These are phyloP conservation scores for Aspergillus diversus DNA, from an alignment of 495 filamentous ascomycete genomes.

Conservation along the genomic window DNA sequence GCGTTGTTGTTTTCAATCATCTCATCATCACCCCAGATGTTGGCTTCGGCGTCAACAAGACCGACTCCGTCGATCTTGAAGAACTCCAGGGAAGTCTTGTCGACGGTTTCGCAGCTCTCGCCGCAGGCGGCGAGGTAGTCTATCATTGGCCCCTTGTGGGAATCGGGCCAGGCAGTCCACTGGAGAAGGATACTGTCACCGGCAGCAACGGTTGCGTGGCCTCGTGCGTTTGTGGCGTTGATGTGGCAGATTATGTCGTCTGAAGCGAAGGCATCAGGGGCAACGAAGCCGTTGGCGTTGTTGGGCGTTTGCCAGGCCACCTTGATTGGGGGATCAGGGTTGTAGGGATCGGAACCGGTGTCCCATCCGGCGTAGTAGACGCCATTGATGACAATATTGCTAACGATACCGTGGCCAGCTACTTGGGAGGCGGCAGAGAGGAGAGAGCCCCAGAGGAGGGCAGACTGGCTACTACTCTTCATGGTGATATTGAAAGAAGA, in stretches of 20 bases:
- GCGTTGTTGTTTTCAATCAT: constrained; percentile 60
- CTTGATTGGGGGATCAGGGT: constrained; percentile 39
- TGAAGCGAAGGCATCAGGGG: constrained; percentile 39
- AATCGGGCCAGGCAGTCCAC: constrained; percentile 40
- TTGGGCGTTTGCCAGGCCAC: constrained; percentile 50
- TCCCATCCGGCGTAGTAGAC: constrained; percentile 41
- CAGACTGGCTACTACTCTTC: constrained; percentile 24
- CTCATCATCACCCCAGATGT: constrained; percentile 62
- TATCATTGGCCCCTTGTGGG: constrained; percentile 51
- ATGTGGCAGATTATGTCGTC: constrained; percentile 57
- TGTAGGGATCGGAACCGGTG: constrained; percentile 37
- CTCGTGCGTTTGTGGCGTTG: constrained; percentile 36
- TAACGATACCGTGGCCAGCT: constrained; percentile 61
- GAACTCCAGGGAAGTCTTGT: constrained; percentile 61
- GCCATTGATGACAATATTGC: constrained; percentile 58
- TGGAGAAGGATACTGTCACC: constrained; percentile 45
- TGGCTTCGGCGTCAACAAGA: constrained; percentile 48
- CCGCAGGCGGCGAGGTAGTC: constrained; percentile 70
- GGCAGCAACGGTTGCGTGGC: constrained; percentile 44
- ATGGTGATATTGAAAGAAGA: constrained; percentile 26
- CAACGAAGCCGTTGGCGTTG: constrained; percentile 55
- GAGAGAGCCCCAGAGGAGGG: constrained; percentile 36
- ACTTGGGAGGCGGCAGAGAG: constrained; percentile 47
- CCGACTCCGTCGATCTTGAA: constrained; percentile 71
- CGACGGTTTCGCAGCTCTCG: constrained; percentile 58